Base-by-base conservation (phyloP, 352 stramenopile genomes). In the Phytophthora cactorum region DNA sequence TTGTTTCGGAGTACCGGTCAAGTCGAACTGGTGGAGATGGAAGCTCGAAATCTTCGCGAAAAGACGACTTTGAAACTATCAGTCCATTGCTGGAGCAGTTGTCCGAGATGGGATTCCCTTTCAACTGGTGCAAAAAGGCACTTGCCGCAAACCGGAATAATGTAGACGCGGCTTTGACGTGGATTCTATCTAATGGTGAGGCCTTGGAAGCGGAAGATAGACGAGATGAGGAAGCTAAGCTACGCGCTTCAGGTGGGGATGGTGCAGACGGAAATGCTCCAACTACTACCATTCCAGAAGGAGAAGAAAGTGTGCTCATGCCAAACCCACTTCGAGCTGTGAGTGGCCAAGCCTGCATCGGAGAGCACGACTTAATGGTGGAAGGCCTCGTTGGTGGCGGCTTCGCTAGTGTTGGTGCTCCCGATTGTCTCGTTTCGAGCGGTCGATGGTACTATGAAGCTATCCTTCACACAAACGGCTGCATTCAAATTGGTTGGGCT, bases 401-500 rank as follows among this genome's bases (percentile, higher is more conserved):
- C 2, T 97, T 97, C 75, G 85, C 86, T 11, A 94, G 84, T 57
- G 87, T 97, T 56, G 88, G 85, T 32, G 88, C 87, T 5, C 86
- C 86, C 10, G 88, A 93, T 58, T 95, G 86, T 51, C 76, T 94
- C 12, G 84, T 96, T 28, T 89, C 79, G 5, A 85, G 46, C 41
- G 90, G 91, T 3, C 70, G 85, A 43, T 97, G 90, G 90, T 97
- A 97, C 66, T 98, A 96, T 65, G 92, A 98, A 84, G 95, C 95
- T n/a, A 91, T 82, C n/a, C 64, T 98, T 15, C 77, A 92, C 52
- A 97, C 91, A 0, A 97, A 96, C 36, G 94, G 94, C 45, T 96
- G 95, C 59, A 98, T 98, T 68, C 95, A 98, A 70, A 96, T 98
- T 55, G 95, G 95, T 3, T 98, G 93, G 95, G 90, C 91, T 25